A percentile compares a stretch with the other conserved stretches of the same genome.
Conservation (phyloP, 768 basidiomycete genomes). For the Dentipellis fragilis region DNA sequence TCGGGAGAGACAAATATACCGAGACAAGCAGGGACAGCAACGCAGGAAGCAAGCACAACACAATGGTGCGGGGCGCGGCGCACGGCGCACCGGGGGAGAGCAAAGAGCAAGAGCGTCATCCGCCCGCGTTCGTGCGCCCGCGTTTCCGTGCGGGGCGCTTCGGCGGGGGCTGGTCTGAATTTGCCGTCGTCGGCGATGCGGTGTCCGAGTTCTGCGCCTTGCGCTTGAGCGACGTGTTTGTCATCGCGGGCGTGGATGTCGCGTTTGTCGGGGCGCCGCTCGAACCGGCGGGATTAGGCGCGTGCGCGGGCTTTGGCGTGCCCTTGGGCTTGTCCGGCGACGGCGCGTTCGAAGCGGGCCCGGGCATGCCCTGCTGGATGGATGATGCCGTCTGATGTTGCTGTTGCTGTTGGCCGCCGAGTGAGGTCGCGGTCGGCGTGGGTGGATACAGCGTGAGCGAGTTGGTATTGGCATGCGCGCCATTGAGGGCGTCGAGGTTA, state of each 20-base stretch:
- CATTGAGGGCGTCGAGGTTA: slow-evolving; percentile 7
- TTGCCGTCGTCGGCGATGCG: slow-evolving; percentile 42
- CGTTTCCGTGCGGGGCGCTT: slow-evolving; percentile 48
- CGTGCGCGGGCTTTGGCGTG: slow-evolving; percentile 12
- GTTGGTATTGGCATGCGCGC: slow-evolving; percentile 2
- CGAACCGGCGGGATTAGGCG: slow-evolving; percentile 9
- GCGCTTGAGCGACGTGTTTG: slow-evolving; percentile 24
- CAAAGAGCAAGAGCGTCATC: slow-evolving; percentile 18
- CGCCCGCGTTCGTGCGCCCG: slow-evolving; percentile 39
- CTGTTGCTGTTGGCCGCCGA: slow-evolving; percentile 31
- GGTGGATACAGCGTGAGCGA: slow-evolving; percentile 9
- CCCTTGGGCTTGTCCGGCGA: slow-evolving; percentile 12
- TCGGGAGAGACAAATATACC: slow-evolving; percentile 2
- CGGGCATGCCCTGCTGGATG: slow-evolving; percentile 11
- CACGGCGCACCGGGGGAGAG: neutral
- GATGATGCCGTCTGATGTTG: slow-evolving; percentile 18
- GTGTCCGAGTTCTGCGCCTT: slow-evolving; percentile 23
- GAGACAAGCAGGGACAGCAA: neutral
- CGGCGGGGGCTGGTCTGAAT: slow-evolving; percentile 33
- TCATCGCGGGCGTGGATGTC: slow-evolving; percentile 20
- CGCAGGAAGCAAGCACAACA: neutral
- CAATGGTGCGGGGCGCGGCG: neutral
- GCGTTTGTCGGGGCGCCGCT: slow-evolving; percentile 8
- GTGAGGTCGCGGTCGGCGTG: slow-evolving; percentile 7
- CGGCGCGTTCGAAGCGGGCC: slow-evolving; percentile 4